phyloP scores from a whole-genome alignment of 208 protist species.

The Lotmaria passim region DNA sequence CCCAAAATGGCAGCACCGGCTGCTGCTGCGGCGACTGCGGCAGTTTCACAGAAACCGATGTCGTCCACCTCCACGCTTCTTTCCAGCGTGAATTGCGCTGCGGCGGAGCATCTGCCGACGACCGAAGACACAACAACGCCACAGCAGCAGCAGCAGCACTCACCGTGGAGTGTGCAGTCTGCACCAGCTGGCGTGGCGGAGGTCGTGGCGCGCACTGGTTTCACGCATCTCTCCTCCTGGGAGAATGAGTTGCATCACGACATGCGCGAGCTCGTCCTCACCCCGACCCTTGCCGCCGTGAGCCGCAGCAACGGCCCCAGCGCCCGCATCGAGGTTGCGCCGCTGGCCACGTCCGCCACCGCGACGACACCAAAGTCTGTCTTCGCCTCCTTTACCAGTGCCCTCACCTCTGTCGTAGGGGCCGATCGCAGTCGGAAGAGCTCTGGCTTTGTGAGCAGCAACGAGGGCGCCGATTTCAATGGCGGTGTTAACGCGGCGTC shows the following conservation, averaged over 20 bases:
- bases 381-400: not conserved
- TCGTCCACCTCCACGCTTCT: too few relatives aligned
- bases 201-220: not conserved
- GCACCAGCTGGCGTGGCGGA: not conserved
- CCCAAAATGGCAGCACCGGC: not conserved
- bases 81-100: too few relatives aligned
- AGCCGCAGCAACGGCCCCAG: not conserved
- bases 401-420: not conserved
- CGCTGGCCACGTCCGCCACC: not conserved
- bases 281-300: not conserved
- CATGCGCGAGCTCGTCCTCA: too few relatives aligned
- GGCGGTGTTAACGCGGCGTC: too few relatives aligned
- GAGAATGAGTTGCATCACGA: too few relatives aligned
- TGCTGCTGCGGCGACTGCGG: not conserved
- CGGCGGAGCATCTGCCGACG: not conserved
- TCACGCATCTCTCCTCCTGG: not conserved
- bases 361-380: not conserved
- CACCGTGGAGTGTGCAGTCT: not conserved
- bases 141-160: not conserved
- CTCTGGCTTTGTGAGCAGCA: conserved; percentile 8
- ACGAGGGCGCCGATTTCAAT: not conserved
- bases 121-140: not conserved
- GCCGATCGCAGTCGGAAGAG: not conserved
- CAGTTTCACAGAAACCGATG: too few relatives aligned
- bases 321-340: not conserved